Evolutionary conservation across 2,329 filamentous ascomycete genomes (phyloP), one percentile per base, ranked within the genome.

Genomic region (Clonostachys sp.): DNA sequence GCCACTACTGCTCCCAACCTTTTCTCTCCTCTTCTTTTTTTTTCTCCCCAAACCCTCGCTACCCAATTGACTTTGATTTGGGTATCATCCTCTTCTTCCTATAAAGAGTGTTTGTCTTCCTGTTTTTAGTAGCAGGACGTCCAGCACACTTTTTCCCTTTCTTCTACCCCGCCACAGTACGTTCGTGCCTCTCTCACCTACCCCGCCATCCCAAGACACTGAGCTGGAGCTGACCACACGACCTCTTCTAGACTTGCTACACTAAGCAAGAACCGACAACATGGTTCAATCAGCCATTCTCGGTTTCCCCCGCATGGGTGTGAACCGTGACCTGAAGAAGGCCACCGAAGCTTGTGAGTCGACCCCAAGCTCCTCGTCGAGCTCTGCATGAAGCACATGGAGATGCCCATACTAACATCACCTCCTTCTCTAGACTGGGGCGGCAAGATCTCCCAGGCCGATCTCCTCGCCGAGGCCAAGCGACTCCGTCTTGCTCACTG

Each of bases 251-350:
- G 30, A 33, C 18, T 14, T 42, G 18, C n/a, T 34, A 44, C 17
- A 12, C 13, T 14, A 24, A 34, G 42, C 18, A n/a, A 44, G 30
- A 30, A 30, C 63, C 64, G 60, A 55, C 68, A 80, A 68, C 53
- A 83, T 83, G 80, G 80, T 83, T 69, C 76, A 82, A 66, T 83
- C 80, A 57, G 77, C 94, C 60, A 81, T 99, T 72, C 87, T 99
- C 72, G 94, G 94, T 77, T 99, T 99, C 84, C 94, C 94, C 72
- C 92, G 94, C 69, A 96, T 97, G 89, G 94, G 94, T 76, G 88
- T 83, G 65, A 89, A 95, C 77, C 91, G 94, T 85, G 94, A 99
- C 82, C 85, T 99, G 71, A 99, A 99, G 87, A 99, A 99, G 86
- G 94, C 94, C 67, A 99, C 91, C 59, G 94, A 99, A 77, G 90